Conservation (phyloP, 2,329 filamentous ascomycete genomes). For the Botrytis medusae region DNA sequence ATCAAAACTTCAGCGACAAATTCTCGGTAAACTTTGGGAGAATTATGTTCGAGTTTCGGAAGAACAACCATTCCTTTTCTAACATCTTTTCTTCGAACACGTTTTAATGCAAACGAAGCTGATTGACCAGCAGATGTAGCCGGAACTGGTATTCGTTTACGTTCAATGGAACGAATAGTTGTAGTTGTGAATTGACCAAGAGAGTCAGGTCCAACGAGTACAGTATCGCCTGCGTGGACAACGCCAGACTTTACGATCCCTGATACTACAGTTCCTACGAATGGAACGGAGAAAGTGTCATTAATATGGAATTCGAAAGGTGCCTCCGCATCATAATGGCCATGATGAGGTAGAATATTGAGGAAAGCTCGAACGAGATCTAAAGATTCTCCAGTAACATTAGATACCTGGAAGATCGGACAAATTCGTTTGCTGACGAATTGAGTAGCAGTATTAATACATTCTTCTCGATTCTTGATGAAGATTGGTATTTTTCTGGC, state of each 20-base stretch:
- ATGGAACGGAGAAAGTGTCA: conserved; percentile 96
- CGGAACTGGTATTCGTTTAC: conserved; percentile 86
- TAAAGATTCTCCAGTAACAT: conserved; percentile 89
- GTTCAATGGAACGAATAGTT: conserved; percentile 86
- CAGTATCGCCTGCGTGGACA: conserved; percentile 84
- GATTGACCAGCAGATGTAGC: conserved; percentile 89
- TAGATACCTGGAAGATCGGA: conserved; percentile 96
- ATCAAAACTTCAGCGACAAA: conserved; percentile 91
- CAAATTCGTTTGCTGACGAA: conserved; percentile 95
- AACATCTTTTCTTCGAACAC: conserved; percentile 85
- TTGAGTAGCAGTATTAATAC: conserved; percentile 91
- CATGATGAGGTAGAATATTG: conserved; percentile 92
- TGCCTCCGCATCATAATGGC: conserved; percentile 83
- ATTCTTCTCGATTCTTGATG: conserved; percentile 87
- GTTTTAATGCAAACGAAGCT: conserved; percentile 86
- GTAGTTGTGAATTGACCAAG: conserved; percentile 87
- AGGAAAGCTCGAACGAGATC: conserved; percentile 90
- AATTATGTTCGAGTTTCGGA: conserved; percentile 72
- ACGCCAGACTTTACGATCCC: conserved; percentile 88
- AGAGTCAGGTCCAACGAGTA: conserved; percentile 87
- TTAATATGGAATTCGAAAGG: conserved; percentile 96
- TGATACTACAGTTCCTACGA: conserved; percentile 93
- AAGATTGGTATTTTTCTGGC: conserved; percentile 95
- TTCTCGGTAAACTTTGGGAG: conserved; percentile 69
- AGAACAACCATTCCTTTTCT: conserved; percentile 98